These are phyloP conservation scores for Irpex rosettiformis DNA, from an alignment of 1,284 basidiomycete genomes.

Conservation along the genomic window DNA sequence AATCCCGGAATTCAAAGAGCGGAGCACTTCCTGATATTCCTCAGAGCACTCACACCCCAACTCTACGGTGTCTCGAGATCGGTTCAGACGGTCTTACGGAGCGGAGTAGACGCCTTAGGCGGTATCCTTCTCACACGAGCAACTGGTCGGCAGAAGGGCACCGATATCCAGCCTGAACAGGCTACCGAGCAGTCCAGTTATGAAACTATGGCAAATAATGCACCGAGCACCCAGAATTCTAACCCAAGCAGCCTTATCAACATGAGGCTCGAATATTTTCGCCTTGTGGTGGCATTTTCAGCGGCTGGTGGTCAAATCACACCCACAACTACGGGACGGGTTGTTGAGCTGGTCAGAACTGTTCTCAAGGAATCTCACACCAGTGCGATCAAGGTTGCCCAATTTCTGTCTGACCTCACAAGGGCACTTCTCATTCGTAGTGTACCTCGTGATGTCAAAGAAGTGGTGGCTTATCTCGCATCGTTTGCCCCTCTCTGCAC, in stretches of 20 bases:
- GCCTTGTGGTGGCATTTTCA: slow-evolving; percentile 54
- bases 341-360: slow-evolving; percentile 56
- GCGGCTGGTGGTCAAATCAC: slow-evolving; percentile 54
- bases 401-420: slow-evolving; percentile 50
- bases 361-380: slow-evolving; percentile 54
- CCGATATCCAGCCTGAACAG: not conserved
- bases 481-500: slow-evolving; percentile 59
- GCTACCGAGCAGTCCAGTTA: slow-evolving; percentile 31
- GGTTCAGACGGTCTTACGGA: slow-evolving; percentile 53
- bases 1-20: slow-evolving; percentile 65
- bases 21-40: slow-evolving; percentile 62
- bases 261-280: slow-evolving; percentile 67
- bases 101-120: slow-evolving; percentile 70
- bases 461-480: slow-evolving; percentile 50
- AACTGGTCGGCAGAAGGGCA: slow-evolving; percentile 42
- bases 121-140: slow-evolving; percentile 45
- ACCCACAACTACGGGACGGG: slow-evolving; percentile 38
- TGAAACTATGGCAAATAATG: slow-evolving; percentile 22
- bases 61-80: slow-evolving; percentile 53
- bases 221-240: slow-evolving; percentile 35
- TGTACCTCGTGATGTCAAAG: slow-evolving; percentile 40
- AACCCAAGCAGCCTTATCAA: slow-evolving; percentile 48
- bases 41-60: slow-evolving; percentile 55
- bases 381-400: slow-evolving; percentile 38
- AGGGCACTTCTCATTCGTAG: slow-evolving; percentile 44